These are phyloP conservation scores for Galerina marginata DNA, from an alignment of 768 basidiomycete genomes.

Conservation along the genomic window DNA sequence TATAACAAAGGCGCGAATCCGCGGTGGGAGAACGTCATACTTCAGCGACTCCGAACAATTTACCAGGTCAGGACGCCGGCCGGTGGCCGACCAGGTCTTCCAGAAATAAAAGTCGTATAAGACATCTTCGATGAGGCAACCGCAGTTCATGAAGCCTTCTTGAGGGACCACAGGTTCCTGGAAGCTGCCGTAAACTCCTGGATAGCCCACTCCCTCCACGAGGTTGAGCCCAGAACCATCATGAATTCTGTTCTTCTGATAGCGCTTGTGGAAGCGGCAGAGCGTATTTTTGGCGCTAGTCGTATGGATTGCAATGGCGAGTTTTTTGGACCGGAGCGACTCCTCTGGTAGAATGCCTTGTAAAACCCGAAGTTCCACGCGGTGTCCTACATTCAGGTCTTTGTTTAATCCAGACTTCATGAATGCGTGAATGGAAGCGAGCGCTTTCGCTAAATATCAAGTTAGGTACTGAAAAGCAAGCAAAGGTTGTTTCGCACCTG, in stretches of 20 bases:
- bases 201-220: neutral
- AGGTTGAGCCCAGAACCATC: neutral
- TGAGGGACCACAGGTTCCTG: neutral
- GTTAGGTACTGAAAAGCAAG: too few species aligned
- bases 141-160: constrained; percentile 13
- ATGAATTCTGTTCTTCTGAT: neutral
- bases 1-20: constrained; percentile 3
- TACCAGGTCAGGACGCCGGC: neutral
- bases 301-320: neutral
- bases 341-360: neutral
- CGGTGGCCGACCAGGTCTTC: constrained; percentile 3
- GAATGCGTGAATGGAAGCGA: neutral
- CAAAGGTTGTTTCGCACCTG: too few species aligned
- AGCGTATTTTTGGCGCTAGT: neutral
- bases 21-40: neutral
- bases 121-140: constrained; percentile 17
- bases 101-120: constrained; percentile 17
- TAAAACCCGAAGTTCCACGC: neutral
- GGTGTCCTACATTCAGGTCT: neutral
- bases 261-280: neutral
- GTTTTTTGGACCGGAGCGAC: neutral
- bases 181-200: neutral
- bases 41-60: neutral
- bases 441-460: neutral
- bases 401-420: neutral